A percentile compares a stretch with the other conserved stretches of the same genome.
These are phyloP conservation scores for Pseudonectria buxi DNA, from an alignment of 2,329 filamentous ascomycete species.

Conservation along the genomic window DNA sequence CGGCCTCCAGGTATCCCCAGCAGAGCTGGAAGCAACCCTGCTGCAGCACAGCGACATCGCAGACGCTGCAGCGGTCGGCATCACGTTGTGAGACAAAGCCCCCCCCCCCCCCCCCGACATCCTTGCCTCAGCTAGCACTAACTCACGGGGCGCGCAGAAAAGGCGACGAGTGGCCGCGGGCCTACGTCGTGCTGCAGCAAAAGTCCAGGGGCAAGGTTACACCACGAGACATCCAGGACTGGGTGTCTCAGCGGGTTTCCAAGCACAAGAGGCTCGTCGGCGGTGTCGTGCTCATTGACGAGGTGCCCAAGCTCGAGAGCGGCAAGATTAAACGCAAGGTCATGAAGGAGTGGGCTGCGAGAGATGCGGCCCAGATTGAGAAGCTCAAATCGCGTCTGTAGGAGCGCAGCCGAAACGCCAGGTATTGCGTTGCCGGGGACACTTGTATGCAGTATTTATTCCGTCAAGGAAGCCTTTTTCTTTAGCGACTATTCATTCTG, in stretches of 20 bases:
- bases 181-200: slow-evolving; percentile 46
- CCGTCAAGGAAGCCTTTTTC: no score
- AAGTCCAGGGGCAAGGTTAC: slow-evolving; percentile 36
- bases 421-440: neutral
- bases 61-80: slow-evolving; percentile 49
- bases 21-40: slow-evolving; percentile 47
- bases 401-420: neutral
- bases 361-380: slow-evolving; percentile 34
- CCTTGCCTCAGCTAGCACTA: neutral
- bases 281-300: slow-evolving; percentile 47
- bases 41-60: slow-evolving; percentile 45
- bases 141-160: slow-evolving; percentile 24
- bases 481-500: no score
- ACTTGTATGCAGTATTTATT: neutral
- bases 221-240: slow-evolving; percentile 45
- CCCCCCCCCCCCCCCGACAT: neutral
- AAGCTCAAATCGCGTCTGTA: slow-evolving; percentile 7
- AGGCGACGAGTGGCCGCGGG: slow-evolving; percentile 45
- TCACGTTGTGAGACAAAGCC: slow-evolving; percentile 34
- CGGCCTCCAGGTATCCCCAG: slow-evolving; percentile 53
- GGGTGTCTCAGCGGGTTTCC: slow-evolving; percentile 39
- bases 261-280: slow-evolving; percentile 47
- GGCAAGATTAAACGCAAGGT: slow-evolving; percentile 53
- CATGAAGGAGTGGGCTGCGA: slow-evolving; percentile 51
- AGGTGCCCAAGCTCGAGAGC: slow-evolving; percentile 49